Evolutionary conservation across 345 rosid genomes (phyloP).

Genomic region (Acer campestre): DNA sequence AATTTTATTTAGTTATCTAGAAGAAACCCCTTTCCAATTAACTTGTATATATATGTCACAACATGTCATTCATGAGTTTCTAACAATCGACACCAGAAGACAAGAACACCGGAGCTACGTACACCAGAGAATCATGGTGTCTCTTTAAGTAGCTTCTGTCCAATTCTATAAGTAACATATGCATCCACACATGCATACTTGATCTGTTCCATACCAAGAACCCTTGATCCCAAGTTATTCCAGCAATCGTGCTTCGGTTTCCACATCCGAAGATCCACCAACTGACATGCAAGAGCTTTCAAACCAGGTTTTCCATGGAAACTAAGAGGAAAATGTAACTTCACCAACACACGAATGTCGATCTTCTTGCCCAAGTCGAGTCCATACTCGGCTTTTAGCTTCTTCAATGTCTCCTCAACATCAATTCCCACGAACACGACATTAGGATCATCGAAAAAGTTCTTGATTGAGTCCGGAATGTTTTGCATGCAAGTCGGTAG

Average conservation of each 20-base stretch:
- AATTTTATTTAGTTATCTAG: no score
- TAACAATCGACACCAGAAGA: no score
- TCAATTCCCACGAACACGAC: conserved; percentile 33
- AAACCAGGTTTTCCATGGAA: conserved; percentile 31
- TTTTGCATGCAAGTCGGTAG: conserved; percentile 19
- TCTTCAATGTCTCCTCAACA: conserved; percentile 14
- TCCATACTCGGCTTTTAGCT: conserved; percentile 28
- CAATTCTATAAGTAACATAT: conserved; percentile 30
- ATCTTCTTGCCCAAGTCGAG: not conserved
- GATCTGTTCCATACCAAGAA: conserved; percentile 20
- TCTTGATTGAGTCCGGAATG: conserved; percentile 15
- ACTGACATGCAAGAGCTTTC: conserved; percentile 24
- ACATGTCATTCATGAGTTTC: no score
- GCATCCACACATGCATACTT: conserved; percentile 36
- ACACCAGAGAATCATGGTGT: not conserved
- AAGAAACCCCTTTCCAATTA: no score
- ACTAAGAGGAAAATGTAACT: conserved; percentile 21
- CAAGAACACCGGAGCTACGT: not conserved
- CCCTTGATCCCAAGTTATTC: conserved; percentile 27
- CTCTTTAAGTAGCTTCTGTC: conserved; percentile 19
- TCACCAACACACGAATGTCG: conserved; percentile 28
- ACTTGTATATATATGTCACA: no score
- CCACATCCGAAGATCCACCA: conserved; percentile 13
- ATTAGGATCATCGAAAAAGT: conserved; percentile 16
- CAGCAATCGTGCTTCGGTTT: conserved; percentile 9